A percentile compares a stretch with the other conserved stretches of the same genome.
phyloP scores from a whole-genome alignment of 441 rosid species.

The Populus tomentosa region DNA sequence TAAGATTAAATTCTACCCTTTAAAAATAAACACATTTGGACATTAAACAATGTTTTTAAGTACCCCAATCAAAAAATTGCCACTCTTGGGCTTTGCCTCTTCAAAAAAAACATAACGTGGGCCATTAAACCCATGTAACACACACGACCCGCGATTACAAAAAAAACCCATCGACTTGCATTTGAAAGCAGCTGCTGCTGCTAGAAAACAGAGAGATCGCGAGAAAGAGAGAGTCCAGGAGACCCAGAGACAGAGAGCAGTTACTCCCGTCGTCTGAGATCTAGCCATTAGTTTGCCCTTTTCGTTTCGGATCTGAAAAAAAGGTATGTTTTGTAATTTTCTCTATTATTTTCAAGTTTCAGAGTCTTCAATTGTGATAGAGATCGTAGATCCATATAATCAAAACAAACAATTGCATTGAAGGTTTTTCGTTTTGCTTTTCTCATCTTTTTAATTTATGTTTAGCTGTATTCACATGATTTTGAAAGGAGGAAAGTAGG shows the following conservation, averaged over 20 bases:
- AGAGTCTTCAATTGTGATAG: background rate
- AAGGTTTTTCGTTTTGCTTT: background rate
- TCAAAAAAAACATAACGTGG: background rate
- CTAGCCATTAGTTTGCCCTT: background rate
- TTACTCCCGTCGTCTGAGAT: background rate
- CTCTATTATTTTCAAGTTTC: no score
- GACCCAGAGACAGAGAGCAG: background rate
- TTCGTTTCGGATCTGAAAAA: background rate
- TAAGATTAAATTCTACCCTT: no score
- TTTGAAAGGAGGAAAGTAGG: background rate
- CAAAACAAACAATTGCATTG: no score
- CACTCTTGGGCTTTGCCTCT: background rate
- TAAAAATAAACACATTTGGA: no score
- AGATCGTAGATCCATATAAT: background rate
- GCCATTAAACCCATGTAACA: background rate
- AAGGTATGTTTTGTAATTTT: background rate
- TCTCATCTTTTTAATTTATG: background rate
- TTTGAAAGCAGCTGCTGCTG: background rate
- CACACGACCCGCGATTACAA: background rate
- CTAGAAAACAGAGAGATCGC: background rate
- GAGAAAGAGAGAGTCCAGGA: background rate
- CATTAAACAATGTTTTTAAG: no score
- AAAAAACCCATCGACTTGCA: background rate
- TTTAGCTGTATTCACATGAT: background rate
- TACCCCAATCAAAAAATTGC: background rate